A percentile compares a stretch with the other conserved stretches of the same genome.
phyloP scores from a whole-genome alignment of 257 asterid species.

The Solanum chiquidenum region DNA sequence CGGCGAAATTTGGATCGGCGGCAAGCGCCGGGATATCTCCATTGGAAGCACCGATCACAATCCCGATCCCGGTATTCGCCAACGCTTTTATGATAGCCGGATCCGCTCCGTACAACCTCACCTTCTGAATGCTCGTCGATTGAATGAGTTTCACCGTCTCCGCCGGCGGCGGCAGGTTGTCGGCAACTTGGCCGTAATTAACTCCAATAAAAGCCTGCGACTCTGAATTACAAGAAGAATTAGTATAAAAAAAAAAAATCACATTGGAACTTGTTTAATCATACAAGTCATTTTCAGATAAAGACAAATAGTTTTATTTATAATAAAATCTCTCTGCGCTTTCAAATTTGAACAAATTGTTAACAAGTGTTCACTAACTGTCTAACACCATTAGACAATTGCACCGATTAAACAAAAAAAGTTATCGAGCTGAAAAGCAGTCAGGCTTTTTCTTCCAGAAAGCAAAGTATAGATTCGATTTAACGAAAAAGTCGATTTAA shows the following conservation, averaged over 20 bases:
- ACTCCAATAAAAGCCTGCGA: slow-evolving; percentile 81
- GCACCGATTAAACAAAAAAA: not conserved
- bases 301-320: not conserved
- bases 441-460: not conserved
- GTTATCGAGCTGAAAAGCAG: not conserved
- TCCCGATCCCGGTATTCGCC: slow-evolving; percentile 70
- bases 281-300: not conserved
- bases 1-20: slow-evolving; percentile 80
- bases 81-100: slow-evolving; percentile 70
- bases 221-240: slow-evolving; percentile 19
- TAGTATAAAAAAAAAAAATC: not conserved
- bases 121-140: slow-evolving; percentile 75
- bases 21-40: slow-evolving; percentile 88
- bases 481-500: not conserved
- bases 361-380: not conserved
- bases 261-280: not conserved
- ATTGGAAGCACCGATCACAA: slow-evolving; percentile 90
- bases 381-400: not conserved
- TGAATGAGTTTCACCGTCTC: slow-evolving; percentile 71
- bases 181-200: slow-evolving; percentile 82
- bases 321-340: not conserved
- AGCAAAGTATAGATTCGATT: not conserved
- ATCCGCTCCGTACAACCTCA: slow-evolving; percentile 85
- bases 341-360: not conserved
- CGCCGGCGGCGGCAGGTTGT: slow-evolving; percentile 83